Evolutionary conservation across 2,329 filamentous ascomycete genomes (phyloP), one percentile per base, ranked within the genome.

Genomic region (Pseudocercospora vitis): DNA sequence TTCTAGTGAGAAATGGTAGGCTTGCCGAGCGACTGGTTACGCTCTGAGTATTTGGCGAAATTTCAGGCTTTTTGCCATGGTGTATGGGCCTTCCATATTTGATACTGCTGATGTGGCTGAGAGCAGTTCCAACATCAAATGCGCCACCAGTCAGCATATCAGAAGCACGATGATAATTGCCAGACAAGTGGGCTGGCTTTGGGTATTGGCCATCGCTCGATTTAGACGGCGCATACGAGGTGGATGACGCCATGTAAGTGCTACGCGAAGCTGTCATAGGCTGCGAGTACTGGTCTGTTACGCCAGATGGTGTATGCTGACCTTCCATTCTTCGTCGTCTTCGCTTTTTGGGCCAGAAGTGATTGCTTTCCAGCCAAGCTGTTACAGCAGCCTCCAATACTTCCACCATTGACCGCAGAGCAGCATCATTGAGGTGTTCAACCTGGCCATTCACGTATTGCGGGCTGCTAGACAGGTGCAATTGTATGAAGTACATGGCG

Each of bases 401-500:
- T 37, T 87, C 81, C 0, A 81, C 62, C 1, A 89, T 78, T 1
- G 75, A 71, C 21, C 80, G 75, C n/a, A 89, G 58, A 18, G 58
- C 37, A 3, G 48, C 39, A 23, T 69, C 66, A 23, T 64, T 69
- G 9, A 50, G 32, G 8, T 48, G 18, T 7, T 46, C 46, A 16
- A 48, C 33, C 5, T 46, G 35, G 28, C 42, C 21, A 70, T 12
- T 7, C 3, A 19, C 12, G 11, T 16, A 24, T 21, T 9, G 26
- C 2, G 7, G 8, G 24, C 24, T 16, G n/a, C 50, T 55, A 47
- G 12, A 49, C 8, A 65, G 50, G 21, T 39, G 51, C 2, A 69
- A 81, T 23, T 82, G 82, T n/a, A 97, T 73, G 63, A 85, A 87
- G 64, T 96, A 97, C 85, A 92, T 92, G 0, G 92, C 91, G 84